Base-by-base conservation (phyloP, 495 filamentous ascomycete species). In the Chaetomidium leptoderma region DNA sequence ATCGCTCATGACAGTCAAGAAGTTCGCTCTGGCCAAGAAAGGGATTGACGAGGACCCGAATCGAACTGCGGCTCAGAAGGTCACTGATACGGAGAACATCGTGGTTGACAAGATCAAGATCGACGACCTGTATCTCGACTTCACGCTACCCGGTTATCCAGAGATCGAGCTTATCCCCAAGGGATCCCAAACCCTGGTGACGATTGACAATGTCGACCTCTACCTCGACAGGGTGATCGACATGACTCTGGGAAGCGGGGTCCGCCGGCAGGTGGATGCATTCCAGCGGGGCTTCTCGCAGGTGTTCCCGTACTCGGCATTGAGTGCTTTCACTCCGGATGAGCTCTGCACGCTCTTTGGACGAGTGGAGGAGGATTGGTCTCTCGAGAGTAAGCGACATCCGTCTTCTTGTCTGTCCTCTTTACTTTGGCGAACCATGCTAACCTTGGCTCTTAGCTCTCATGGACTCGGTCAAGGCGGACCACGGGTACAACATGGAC, bases 401-500 rank as follows among this genome's bases (percentile, higher is more conserved):
- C n/a, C n/a, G n/a, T n/a, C n/a, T n/a, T n/a, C n/a, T n/a, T n/a
- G n/a, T 40, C 6, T 29, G 4, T 3, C 2, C 6, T 24, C 33
- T 26, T 51, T 11, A 11, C 21, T 7, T 16, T 24, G 2, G n/a
- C 14, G 33, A n/a, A 17, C n/a, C 9, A 49, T 40, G 44, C 59
- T 66, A 55, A 67, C 58, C 21, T 4, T 29, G 8, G 21, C 37
- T n/a, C 6, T 26, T 23, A 95, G 90, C 93, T 36, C 79, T 98
- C 24, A 95, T 92, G 83, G 95, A 99, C 67, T 96, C 92, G 2
- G 91, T 99, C 73, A 99, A 97, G 77, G 95, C 95, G n/a, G 95
- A 99, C 66, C 95, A 99, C 69, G 95, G 95, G 4, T 99, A 90
- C 78, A 97, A 97, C 62, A 93, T 99, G 85, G 95, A 99, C 63